These are phyloP conservation scores for Hypoxylon sp. DNA, from an alignment of 2,329 filamentous ascomycete genomes.

Conservation along the genomic window DNA sequence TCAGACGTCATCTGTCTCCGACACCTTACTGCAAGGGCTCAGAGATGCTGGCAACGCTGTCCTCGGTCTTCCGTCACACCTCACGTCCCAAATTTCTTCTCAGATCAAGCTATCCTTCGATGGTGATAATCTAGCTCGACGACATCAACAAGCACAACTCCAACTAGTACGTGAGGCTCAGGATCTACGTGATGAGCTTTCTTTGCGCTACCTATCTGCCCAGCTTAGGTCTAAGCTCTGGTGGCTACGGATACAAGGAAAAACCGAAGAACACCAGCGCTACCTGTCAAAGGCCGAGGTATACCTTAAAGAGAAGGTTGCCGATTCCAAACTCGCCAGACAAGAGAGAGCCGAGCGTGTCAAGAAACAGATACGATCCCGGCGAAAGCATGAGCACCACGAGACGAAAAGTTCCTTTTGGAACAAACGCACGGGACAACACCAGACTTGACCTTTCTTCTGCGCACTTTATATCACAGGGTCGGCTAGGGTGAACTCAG, in stretches of 20 bases:
- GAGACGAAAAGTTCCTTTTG: slow-evolving; percentile 49
- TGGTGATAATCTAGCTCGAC: slow-evolving; percentile 46
- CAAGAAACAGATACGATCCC: slow-evolving; percentile 51
- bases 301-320: slow-evolving; percentile 59
- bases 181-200: slow-evolving; percentile 59
- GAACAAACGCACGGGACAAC: slow-evolving; percentile 43
- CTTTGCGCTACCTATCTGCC: slow-evolving; percentile 65
- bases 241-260: slow-evolving; percentile 70
- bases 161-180: slow-evolving; percentile 55
- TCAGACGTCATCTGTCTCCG: slow-evolving; percentile 52
- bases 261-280: slow-evolving; percentile 61
- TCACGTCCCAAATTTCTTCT: slow-evolving; percentile 46
- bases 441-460: slow-evolving; percentile 37
- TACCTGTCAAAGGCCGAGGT: slow-evolving; percentile 65
- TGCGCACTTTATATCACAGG: slow-evolving; percentile 49
- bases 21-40: slow-evolving; percentile 52
- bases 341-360: slow-evolving; percentile 51
- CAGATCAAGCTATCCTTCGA: slow-evolving; percentile 50
- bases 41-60: slow-evolving; percentile 49
- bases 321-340: slow-evolving; percentile 53
- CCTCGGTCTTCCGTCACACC: slow-evolving; percentile 40
- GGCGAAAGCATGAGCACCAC: slow-evolving; percentile 48
- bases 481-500: slow-evolving; percentile 46
- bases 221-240: slow-evolving; percentile 70
- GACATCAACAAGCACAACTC: slow-evolving; percentile 53